These are phyloP conservation scores for Lecanosticta acicola DNA, from an alignment of 2,329 filamentous ascomycete genomes.

Conservation along the genomic window DNA sequence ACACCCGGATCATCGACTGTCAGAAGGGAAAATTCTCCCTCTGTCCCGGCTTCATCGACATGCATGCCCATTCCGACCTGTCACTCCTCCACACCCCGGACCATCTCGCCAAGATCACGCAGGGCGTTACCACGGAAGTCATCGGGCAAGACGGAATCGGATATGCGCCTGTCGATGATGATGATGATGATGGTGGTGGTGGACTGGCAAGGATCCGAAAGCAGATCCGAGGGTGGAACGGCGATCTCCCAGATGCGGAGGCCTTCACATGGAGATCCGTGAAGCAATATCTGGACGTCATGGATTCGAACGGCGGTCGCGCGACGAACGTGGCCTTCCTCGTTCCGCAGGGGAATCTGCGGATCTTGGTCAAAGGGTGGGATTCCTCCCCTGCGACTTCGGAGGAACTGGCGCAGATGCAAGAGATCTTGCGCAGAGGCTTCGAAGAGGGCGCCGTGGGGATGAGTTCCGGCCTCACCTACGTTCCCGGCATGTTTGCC, in stretches of 20 bases:
- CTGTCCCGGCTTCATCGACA: constrained; percentile 29
- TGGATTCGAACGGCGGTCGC: constrained; percentile 19
- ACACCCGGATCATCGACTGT: constrained; percentile 21
- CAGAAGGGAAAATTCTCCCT: constrained; percentile 23
- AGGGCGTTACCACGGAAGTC: constrained; percentile 28
- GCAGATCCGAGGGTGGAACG: constrained; percentile 30
- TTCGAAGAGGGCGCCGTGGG: constrained; percentile 26
- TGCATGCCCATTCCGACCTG: constrained; percentile 30
- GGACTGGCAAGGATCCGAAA: constrained; percentile 18
- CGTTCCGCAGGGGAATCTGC: constrained; percentile 28
- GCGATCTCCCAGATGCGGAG: constrained; percentile 24
- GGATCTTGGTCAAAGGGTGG: constrained; percentile 26
- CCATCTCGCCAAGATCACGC: constrained; percentile 27
- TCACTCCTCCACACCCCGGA: constrained; percentile 25
- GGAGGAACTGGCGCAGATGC: constrained; percentile 23
- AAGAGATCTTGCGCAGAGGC: constrained; percentile 15
- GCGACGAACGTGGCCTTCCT: constrained; percentile 28
- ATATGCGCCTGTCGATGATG: constrained; percentile 25
- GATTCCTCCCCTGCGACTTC: constrained; percentile 17
- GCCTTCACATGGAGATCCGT: constrained; percentile 24
- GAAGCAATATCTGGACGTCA: constrained; percentile 22
- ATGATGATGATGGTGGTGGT: too few species aligned
- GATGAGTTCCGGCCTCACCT: constrained; percentile 26
- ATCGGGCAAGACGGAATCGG: constrained; percentile 29
- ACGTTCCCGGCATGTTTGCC: constrained; percentile 28